Base-by-base conservation (phyloP, 768 basidiomycete genomes). In the Hirschioporus abietinus region DNA sequence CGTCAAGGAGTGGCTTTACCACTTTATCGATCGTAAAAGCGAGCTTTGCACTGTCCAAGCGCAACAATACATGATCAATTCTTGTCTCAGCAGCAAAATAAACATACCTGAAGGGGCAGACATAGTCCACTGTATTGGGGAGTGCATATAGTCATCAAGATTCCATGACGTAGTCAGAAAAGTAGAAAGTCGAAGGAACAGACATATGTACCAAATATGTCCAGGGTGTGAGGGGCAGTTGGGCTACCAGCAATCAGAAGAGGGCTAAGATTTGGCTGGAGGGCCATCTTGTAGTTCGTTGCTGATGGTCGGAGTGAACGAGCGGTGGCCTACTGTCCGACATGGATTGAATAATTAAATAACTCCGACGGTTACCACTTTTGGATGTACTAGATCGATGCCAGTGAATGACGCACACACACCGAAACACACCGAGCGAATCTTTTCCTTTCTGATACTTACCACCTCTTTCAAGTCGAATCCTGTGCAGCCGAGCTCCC, bases 51-150 rank as follows among this genome's bases (percentile, higher is more conserved):
- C 89, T 89, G 68, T 57, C 18, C 9, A 52, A 61, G 30, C 17
- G 18, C 23, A 60, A 67, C 63, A 42, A 65, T 30, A 5, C 42
- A 2, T 24, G 60, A 8, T 25, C 18, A 61, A 1, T 52, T 52
- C 42, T 15, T 52, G 42, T 1, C 12, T 52, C 12, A 15, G 3
- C 7, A 52, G 42, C 20, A 20, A 20, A 26, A 12, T 25, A 26
- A 1, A 17, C 10, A 60, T 52, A 88, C 89, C 89, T 92, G 82
- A 80, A 94, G 0, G 92, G 92, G 71, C 93, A 95, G 71, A 93
- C 91, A 75, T 91, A 93, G 76, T 94, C 93, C 78, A 93, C 91
- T 93, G 69, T 0, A 8, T 30, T 3, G 8, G 8, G 30, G 30
- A 30, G 30, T 8, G 34, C 7, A 36, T 66, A 18, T 24, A 10